Base-by-base conservation (phyloP, 202 grass and related monocot species). In the Zoysia matrella region DNA sequence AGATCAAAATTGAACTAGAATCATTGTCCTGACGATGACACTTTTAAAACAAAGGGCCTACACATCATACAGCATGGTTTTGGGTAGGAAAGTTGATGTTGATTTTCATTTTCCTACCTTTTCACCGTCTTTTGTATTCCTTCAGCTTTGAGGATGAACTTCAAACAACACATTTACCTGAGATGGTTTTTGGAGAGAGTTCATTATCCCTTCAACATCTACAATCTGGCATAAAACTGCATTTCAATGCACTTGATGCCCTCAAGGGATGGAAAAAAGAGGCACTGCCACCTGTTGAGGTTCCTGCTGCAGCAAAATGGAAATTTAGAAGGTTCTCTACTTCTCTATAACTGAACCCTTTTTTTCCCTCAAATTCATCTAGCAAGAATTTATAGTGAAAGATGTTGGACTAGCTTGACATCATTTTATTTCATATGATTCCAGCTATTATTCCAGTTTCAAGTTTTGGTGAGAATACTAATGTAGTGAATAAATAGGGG, bases 131-230 rank as follows among this genome's bases (percentile, higher is more conserved):
- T 2, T 52, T 47, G 6, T 74, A n/a, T 82, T 85, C 78, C 82
- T 88, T 78, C 77, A 98, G 95, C 60, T 93, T 67, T 56, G 95
- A 95, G 91, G 87, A 93, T 74, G 74, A 87, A 57, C 90, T 98
- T 78, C 68, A 90, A 72, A 90, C 90, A 10, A 87, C 84, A 44
- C 92, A 98, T 89, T 95, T 98, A 57, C 92, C 95, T 47, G 95
- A 98, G 78, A 98, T 98, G 92, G 90, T 98, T 45, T 98, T 98
- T 78, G 95, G 92, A 82, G 88, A 95, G 57, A 93, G 90, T 72
- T 93, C 79, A 15, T 85, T 98, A 67, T 82, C 82, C 73, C 80
- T 98, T 79, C 75, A 93, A 18, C 90, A 95, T 63, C 39, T n/a
- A 39, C 30, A 77, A 43, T 90, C 82, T 70, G 90, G 95, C 75